A percentile compares a stretch with the other conserved stretches of the same genome.
These are phyloP conservation scores for Murraya paniculata DNA, from an alignment of 345 rosid genomes.

Conservation along the genomic window DNA sequence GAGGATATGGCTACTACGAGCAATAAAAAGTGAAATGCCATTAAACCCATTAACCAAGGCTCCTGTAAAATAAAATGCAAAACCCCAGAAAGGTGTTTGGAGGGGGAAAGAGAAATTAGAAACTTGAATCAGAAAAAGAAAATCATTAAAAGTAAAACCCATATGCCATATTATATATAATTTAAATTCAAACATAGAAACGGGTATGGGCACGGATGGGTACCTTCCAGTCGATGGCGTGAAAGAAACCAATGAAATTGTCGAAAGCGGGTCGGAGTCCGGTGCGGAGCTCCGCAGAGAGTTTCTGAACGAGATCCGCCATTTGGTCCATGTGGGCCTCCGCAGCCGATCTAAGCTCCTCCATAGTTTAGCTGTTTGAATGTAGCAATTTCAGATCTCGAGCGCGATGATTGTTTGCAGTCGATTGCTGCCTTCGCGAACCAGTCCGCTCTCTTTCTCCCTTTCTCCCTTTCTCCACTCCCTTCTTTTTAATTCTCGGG, in stretches of 20 bases:
- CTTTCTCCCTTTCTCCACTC: neutral
- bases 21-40: slow-evolving; percentile 61
- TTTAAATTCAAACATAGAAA: neutral
- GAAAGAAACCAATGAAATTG: slow-evolving; percentile 75
- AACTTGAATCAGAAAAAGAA: neutral
- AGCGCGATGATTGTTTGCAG: neutral
- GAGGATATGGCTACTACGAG: slow-evolving; percentile 52
- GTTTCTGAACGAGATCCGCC: slow-evolving; percentile 81
- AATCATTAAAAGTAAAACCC: neutral
- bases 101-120: neutral
- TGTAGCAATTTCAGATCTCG: neutral
- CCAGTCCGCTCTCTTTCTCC: neutral
- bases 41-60: slow-evolving; percentile 69
- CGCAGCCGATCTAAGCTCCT: slow-evolving; percentile 63
- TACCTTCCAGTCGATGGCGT: slow-evolving; percentile 95
- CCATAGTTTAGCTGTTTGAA: slow-evolving; percentile 36
- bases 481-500: neutral
- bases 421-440: no score
- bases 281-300: slow-evolving; percentile 75
- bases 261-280: slow-evolving; percentile 78
- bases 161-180: neutral
- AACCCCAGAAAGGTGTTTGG: neutral
- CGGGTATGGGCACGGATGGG: neutral
- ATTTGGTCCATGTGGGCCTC: slow-evolving; percentile 74
- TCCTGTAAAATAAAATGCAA: slow-evolving; percentile 42